These are phyloP conservation scores for Nannochloropsis gaditana DNA, from an alignment of 108 stramenopile genomes.

Conservation along the genomic window DNA sequence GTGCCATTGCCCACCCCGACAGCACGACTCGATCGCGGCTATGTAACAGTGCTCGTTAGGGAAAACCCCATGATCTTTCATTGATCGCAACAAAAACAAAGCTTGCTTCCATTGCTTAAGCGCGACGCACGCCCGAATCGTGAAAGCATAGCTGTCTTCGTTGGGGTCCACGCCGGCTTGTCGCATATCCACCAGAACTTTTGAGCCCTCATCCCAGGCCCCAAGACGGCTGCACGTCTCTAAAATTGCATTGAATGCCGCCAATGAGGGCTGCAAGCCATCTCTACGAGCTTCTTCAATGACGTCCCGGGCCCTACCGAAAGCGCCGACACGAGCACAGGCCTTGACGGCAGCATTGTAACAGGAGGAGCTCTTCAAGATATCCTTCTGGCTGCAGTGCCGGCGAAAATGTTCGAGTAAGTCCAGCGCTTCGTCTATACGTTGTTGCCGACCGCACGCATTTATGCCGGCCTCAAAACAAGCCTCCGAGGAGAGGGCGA, in stretches of 20 bases:
- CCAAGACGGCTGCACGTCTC: neutral
- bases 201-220: neutral
- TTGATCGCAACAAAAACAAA: conserved; percentile 26
- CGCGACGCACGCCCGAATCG: neutral
- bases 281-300: neutral
- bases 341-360: neutral
- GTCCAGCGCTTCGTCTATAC: neutral
- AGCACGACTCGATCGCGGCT: conserved; percentile 31
- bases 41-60: conserved; percentile 26
- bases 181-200: neutral
- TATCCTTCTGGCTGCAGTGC: neutral
- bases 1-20: conserved; percentile 26
- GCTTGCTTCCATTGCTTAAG: conserved; percentile 30
- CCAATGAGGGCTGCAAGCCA: neutral
- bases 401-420: neutral
- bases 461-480: neutral
- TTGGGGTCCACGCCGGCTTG: neutral
- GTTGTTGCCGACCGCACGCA: neutral
- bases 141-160: neutral
- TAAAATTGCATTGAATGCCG: neutral
- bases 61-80: conserved; percentile 14
- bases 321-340: neutral
- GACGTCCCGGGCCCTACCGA: neutral
- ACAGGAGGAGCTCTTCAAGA: neutral
- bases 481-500: neutral